Conservation (phyloP, 225 moss, liverwort and hornwort species). For the Pseudoscleropodium purum region DNA sequence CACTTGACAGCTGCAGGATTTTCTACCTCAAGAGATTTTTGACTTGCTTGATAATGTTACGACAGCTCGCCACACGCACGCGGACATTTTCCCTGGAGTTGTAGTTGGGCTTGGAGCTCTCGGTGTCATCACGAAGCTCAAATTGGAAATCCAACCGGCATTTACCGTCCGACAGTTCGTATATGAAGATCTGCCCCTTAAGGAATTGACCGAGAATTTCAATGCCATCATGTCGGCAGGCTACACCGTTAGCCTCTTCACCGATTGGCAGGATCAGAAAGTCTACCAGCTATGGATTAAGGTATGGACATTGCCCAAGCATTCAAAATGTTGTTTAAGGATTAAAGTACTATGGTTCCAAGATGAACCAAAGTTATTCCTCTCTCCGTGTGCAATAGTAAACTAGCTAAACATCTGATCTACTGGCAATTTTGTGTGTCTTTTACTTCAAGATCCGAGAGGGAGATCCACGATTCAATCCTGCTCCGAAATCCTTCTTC, state of each 20-base stretch:
- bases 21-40: neutral
- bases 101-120: constrained; percentile 55
- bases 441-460: neutral
- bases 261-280: constrained; percentile 32
- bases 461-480: neutral
- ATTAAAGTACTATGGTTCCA: neutral
- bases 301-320: neutral
- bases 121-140: constrained; percentile 46
- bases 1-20: neutral
- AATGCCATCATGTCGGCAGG: constrained; percentile 40
- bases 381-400: neutral
- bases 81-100: constrained; percentile 21
- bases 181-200: constrained; percentile 26
- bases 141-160: constrained; percentile 19
- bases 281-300: constrained; percentile 49
- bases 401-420: neutral
- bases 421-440: neutral
- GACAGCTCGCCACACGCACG: neutral
- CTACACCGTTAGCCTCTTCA: constrained; percentile 58
- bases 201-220: constrained; percentile 14
- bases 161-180: constrained; percentile 37
- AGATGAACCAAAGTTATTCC: neutral
- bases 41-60: neutral
- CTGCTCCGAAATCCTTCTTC: neutral
- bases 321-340: neutral